Percentiles rank a stretch among this genome's conserved stretches.
Conservation (phyloP, 2,329 filamentous ascomycete species). For the Talaromyces sp. region DNA sequence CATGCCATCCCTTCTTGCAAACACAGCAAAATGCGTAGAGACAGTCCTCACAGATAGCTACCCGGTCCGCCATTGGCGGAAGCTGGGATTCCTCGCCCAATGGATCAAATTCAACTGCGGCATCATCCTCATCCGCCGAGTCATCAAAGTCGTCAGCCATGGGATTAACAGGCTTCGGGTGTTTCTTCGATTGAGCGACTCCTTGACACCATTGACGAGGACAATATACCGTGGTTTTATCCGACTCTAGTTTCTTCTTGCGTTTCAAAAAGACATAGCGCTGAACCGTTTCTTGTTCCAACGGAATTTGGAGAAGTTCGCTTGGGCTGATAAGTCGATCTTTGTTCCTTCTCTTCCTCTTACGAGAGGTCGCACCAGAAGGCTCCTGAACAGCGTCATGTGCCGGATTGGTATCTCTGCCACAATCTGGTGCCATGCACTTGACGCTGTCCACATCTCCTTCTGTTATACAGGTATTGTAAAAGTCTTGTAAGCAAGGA, state of each 20-base stretch:
- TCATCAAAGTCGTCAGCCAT: slow-evolving; percentile 52
- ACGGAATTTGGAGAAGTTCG: slow-evolving; percentile 74
- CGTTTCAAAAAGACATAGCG: slow-evolving; percentile 88
- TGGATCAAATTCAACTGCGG: slow-evolving; percentile 43
- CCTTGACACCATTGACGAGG: slow-evolving; percentile 90
- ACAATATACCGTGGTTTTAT: slow-evolving; percentile 89
- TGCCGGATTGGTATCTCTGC: slow-evolving; percentile 54
- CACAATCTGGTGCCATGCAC: slow-evolving; percentile 77
- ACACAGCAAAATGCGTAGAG: slow-evolving; percentile 79
- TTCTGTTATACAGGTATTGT: slow-evolving; percentile 80
- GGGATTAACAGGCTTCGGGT: slow-evolving; percentile 67
- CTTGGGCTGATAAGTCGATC: slow-evolving; percentile 73
- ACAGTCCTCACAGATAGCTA: slow-evolving; percentile 86
- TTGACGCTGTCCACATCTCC: slow-evolving; percentile 76
- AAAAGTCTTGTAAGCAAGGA: slow-evolving; percentile 84
- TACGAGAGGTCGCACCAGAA: slow-evolving; percentile 8
- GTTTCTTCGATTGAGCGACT: slow-evolving; percentile 71
- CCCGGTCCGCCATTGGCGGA: slow-evolving; percentile 58
- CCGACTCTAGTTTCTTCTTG: slow-evolving; percentile 86
- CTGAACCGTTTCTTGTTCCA: slow-evolving; percentile 69
- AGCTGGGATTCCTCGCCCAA: slow-evolving; percentile 41
- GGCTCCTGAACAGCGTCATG: slow-evolving; percentile 16
- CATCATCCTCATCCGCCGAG: slow-evolving; percentile 49
- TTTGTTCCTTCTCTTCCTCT: slow-evolving; percentile 54
- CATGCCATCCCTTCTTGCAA: slow-evolving; percentile 85